Evolutionary conservation across 2,329 filamentous ascomycete genomes (phyloP), one percentile per base, ranked within the genome.

Genomic region (Penicillium sp.): DNA sequence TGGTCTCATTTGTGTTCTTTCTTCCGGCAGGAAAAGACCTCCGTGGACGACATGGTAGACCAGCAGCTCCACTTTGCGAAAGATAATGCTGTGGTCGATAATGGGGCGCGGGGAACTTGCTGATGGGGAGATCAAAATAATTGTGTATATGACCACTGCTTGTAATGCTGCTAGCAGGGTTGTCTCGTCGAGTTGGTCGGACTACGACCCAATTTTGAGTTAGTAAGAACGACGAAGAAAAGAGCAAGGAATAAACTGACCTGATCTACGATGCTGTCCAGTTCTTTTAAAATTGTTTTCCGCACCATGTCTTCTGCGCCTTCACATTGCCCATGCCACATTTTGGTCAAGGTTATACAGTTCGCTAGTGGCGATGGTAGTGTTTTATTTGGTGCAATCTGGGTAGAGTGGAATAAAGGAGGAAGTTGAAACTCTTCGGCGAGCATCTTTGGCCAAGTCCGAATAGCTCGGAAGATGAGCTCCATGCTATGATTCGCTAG

Each of bases 361-460:
- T 73, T 74, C 15, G 68, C 67, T 38, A 77, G 67, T 10, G 72
- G 73, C 38, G 57, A 58, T 2, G 72, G 69, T 12, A 66, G 63
- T 37, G 15, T 41, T 13, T 31, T 56, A 9, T 47, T 29, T 21
- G 54, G 63, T 21, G 56, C 47, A 19, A 66, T 62, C 41, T 70
- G 62, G 12, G 58, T 63, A 31, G 65, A 63, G 58, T 77, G 75
- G 6, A 77, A 67, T 23, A 76, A 67, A 27, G 75, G 75, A 10
- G 75, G 75, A 13, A 71, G 55, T 50, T 75, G 73, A 37, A 74
- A 67, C 5, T 68, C 71, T 56, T 75, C 72, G 13, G 73, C 73
- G 12, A 78, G 62, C 67, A 75, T 76, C 15, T 68, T 62, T n/a
- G 75, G 75, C 70, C 71, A 77, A 2, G 74, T 71, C 17, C 72